A percentile compares a stretch with the other conserved stretches of the same genome.
phyloP scores from a whole-genome alignment of 768 basidiomycete genomes.

The Tephrocybe sp. region DNA sequence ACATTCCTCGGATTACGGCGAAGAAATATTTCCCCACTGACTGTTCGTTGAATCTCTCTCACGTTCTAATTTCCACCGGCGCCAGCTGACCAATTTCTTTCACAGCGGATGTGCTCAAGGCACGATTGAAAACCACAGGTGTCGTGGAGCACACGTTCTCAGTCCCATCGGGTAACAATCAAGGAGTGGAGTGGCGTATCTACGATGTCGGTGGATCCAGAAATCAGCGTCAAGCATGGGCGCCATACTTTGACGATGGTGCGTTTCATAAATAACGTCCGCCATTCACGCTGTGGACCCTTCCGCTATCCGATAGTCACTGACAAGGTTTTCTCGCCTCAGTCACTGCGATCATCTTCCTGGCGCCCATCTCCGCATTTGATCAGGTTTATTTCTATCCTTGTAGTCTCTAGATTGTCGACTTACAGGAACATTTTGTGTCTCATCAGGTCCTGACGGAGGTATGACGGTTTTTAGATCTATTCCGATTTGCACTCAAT shows the following conservation, averaged over 20 bases:
- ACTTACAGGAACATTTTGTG: conserved; percentile 14
- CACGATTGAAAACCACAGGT: conserved; percentile 80
- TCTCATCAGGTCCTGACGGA: conserved; percentile 58
- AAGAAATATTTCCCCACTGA: conserved; percentile 82
- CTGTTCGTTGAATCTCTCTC: conserved; percentile 42
- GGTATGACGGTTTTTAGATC: conserved; percentile 37
- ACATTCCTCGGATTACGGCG: conserved; percentile 77
- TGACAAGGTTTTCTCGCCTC: conserved; percentile 9
- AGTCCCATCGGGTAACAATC: conserved; percentile 55
- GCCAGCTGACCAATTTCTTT: conserved; percentile 13
- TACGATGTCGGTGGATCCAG: conserved; percentile 85
- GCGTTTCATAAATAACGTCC: conserved; percentile 22
- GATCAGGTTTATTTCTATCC: conserved; percentile 52
- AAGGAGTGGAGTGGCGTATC: conserved; percentile 73
- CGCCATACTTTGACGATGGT: conserved; percentile 88
- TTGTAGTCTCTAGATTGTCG: conserved; percentile 3
- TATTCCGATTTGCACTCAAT: conserved; percentile 13
- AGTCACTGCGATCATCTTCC: conserved; percentile 89
- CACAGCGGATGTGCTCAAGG: conserved; percentile 75
- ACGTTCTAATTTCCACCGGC: conserved; percentile 17
- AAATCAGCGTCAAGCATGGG: conserved; percentile 84
- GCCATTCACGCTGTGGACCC: neutral
- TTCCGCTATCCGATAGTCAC: conserved; percentile 1
- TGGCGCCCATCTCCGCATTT: conserved; percentile 86
- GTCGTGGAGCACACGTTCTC: conserved; percentile 79